phyloP scores from a whole-genome alignment of 495 filamentous ascomycete genomes.

The Bryoglossum gracile region DNA sequence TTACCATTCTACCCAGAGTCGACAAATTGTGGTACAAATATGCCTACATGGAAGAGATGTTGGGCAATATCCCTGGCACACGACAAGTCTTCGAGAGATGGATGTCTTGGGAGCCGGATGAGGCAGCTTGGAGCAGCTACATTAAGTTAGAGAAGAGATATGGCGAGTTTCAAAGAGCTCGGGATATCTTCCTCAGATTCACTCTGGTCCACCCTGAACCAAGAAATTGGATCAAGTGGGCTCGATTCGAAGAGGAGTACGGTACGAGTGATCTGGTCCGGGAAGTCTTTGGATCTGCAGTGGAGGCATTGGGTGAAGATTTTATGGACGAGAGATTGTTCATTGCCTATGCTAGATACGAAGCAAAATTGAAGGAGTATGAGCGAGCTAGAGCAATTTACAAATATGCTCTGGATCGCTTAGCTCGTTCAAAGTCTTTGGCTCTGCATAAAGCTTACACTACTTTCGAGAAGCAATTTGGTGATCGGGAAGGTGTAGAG shows the following conservation, averaged over 20 bases:
- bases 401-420: constrained; percentile 88
- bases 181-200: constrained; percentile 82
- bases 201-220: constrained; percentile 93
- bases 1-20: constrained; percentile 82
- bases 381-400: constrained; percentile 95
- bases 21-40: constrained; percentile 99
- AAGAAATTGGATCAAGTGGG: constrained; percentile 98
- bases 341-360: constrained; percentile 84
- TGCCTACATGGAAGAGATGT: constrained; percentile 97
- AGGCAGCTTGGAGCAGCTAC: constrained; percentile 90
- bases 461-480: constrained; percentile 96
- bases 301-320: constrained; percentile 87
- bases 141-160: constrained; percentile 97
- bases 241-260: constrained; percentile 91
- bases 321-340: constrained; percentile 97
- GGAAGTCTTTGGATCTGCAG: constrained; percentile 83
- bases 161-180: constrained; percentile 75
- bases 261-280: constrained; percentile 86
- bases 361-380: constrained; percentile 89
- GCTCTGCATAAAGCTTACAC: constrained; percentile 87
- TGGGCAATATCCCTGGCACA: constrained; percentile 87
- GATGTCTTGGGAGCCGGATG: constrained; percentile 97
- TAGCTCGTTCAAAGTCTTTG: constrained; percentile 81
- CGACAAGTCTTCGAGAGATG: constrained; percentile 94
- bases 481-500: constrained; percentile 88